Conservation (phyloP, 768 basidiomycete species). For the Pleurotus sapidus region DNA sequence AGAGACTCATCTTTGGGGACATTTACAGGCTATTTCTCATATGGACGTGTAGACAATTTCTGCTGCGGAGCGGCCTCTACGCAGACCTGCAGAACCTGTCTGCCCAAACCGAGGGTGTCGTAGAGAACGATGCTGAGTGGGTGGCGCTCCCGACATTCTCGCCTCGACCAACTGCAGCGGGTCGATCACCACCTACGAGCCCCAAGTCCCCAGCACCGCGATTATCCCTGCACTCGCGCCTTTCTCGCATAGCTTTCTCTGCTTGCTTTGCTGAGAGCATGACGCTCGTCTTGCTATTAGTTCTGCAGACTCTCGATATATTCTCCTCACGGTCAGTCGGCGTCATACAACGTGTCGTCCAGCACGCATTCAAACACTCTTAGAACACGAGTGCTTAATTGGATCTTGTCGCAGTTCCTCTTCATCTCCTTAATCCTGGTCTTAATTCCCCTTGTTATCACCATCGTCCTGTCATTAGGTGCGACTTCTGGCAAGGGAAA, state of each 20-base stretch:
- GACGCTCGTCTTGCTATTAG: constrained; percentile 66
- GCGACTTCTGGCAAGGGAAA: constrained; percentile 16
- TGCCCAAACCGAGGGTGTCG: background rate
- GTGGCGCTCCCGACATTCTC: constrained; percentile 3
- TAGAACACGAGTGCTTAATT: constrained; percentile 66
- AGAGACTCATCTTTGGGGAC: background rate
- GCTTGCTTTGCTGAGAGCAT: constrained; percentile 75
- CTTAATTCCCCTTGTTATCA: constrained; percentile 61
- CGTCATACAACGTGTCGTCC: no score
- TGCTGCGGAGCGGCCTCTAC: background rate
- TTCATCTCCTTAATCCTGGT: constrained; percentile 64
- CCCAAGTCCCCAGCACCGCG: constrained; percentile 12
- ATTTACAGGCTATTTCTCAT: background rate
- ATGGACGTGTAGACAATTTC: background rate
- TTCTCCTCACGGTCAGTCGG: constrained; percentile 52
- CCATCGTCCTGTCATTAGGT: constrained; percentile 51
- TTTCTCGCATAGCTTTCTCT: constrained; percentile 62
- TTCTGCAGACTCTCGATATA: constrained; percentile 63
- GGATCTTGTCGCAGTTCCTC: constrained; percentile 61
- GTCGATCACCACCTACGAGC: constrained; percentile 8
- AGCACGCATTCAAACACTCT: background rate
- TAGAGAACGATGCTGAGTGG: constrained; percentile 8
- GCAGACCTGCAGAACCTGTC: constrained; percentile 1
- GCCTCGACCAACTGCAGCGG: background rate
- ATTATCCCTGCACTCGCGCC: constrained; percentile 41